Percentiles rank a stretch among this genome's conserved stretches.
phyloP scores from a whole-genome alignment of 108 stramenopile genomes.

The Cyclotella atomus region DNA sequence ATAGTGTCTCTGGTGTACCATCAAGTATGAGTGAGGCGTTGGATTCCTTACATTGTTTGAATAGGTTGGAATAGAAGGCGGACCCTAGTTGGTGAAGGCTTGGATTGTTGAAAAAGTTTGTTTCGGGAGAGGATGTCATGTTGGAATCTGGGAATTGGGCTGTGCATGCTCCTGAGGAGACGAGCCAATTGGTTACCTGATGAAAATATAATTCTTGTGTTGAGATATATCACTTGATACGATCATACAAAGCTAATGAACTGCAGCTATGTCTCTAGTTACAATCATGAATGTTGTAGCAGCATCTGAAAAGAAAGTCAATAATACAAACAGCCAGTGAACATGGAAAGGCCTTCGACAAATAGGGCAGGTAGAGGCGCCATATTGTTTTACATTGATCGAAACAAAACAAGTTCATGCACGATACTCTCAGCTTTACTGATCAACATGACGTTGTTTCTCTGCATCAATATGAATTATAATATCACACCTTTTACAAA shows the following conservation, averaged over 20 bases:
- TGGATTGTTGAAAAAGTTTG: slow-evolving; percentile 2
- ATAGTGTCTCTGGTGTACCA: not conserved
- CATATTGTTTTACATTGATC: too few species aligned
- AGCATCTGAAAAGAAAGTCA: not conserved
- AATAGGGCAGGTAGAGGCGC: too few species aligned
- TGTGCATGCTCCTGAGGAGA: not conserved
- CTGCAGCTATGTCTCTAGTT: not conserved
- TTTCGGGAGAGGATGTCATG: not conserved
- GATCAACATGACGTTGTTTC: not conserved
- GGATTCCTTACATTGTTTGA: not conserved
- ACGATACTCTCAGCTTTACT: too few species aligned
- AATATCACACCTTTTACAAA: not conserved
- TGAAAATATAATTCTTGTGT: too few species aligned
- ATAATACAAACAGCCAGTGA: not conserved
- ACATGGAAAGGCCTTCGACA: not conserved
- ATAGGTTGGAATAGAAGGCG: not conserved
- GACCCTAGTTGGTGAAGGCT: not conserved
- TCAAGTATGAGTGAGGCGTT: not conserved
- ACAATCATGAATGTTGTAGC: too few species aligned
- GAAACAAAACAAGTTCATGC: too few species aligned
- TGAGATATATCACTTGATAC: too few species aligned
- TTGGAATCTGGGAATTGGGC: not conserved
- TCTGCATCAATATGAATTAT: too few species aligned
- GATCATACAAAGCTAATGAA: not conserved
- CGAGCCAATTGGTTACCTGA: slow-evolving; percentile 6